phyloP scores from a whole-genome alignment of 768 basidiomycete genomes.

The Podaxis rugospora region DNA sequence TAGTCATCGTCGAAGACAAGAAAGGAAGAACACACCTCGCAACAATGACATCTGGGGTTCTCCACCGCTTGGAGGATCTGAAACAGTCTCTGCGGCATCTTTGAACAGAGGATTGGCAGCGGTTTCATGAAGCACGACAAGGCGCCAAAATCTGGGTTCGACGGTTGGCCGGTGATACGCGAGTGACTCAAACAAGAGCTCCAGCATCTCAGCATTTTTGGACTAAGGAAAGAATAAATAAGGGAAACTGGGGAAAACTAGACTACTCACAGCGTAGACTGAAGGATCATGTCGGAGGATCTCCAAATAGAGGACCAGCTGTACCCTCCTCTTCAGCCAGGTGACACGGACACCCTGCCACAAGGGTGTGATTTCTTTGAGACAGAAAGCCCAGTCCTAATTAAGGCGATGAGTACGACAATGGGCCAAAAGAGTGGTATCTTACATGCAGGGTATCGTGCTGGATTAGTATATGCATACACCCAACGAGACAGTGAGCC shows the following conservation, averaged over 20 bases:
- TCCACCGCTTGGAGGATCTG: background rate
- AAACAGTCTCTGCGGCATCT: background rate
- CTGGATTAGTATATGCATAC: conserved; percentile 9
- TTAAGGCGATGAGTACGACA: background rate
- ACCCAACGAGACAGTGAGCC: conserved; percentile 4
- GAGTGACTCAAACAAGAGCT: conserved; percentile 1
- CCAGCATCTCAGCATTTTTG: background rate
- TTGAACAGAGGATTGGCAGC: background rate
- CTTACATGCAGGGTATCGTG: conserved; percentile 2
- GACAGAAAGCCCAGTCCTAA: conserved; percentile 7
- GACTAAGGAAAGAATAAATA: background rate
- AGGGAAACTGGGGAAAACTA: too few species aligned
- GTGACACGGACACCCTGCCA: background rate
- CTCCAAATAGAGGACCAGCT: background rate
- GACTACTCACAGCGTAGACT: conserved; percentile 2
- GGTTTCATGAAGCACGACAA: background rate
- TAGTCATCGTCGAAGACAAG: background rate
- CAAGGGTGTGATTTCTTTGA: conserved; percentile 1
- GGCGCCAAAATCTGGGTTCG: conserved; percentile 8
- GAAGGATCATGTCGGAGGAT: conserved; percentile 8
- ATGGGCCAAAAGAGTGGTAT: background rate
- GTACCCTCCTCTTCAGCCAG: conserved; percentile 1
- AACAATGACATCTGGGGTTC: background rate
- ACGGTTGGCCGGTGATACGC: background rate
- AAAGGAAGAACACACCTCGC: background rate